Evolutionary conservation across 1,284 basidiomycete species (phyloP).

Genomic region (Omphalotus olearius): DNA sequence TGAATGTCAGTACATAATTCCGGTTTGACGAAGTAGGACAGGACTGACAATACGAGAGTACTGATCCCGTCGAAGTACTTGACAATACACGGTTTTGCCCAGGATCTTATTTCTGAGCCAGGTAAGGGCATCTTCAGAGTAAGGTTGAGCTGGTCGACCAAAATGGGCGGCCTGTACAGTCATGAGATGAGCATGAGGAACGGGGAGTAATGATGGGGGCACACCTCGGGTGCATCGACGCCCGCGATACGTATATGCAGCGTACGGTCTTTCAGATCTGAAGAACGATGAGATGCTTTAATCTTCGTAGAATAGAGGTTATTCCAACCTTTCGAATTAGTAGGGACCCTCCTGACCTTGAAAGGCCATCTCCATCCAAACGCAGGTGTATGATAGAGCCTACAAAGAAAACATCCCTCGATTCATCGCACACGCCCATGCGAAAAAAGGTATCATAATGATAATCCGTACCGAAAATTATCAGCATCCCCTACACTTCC

Average conservation of each 20-base stretch:
- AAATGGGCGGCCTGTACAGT: constrained; percentile 65
- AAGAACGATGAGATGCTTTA: constrained; percentile 5
- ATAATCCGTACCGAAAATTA: constrained; percentile 49
- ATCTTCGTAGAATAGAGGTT: not conserved
- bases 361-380: constrained; percentile 71
- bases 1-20: not conserved
- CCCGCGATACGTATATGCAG: constrained; percentile 84
- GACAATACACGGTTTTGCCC: constrained; percentile 61
- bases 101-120: constrained; percentile 64
- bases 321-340: constrained; percentile 50
- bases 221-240: constrained; percentile 86
- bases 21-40: not conserved
- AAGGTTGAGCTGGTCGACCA: constrained; percentile 72
- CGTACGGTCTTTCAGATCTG: constrained; percentile 74
- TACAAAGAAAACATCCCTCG: not conserved
- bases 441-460: not conserved
- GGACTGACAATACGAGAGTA: constrained; percentile 70
- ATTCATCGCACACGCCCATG: not conserved
- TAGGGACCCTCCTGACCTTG: constrained; percentile 64
- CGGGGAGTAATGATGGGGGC: constrained; percentile 12
- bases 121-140: constrained; percentile 61
- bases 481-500: constrained; percentile 80
- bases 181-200: constrained; percentile 9
- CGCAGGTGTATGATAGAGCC: constrained; percentile 78
- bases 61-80: constrained; percentile 74